Conservation (phyloP, 169 alveolate genomes). For the Blepharisma undulans region DNA sequence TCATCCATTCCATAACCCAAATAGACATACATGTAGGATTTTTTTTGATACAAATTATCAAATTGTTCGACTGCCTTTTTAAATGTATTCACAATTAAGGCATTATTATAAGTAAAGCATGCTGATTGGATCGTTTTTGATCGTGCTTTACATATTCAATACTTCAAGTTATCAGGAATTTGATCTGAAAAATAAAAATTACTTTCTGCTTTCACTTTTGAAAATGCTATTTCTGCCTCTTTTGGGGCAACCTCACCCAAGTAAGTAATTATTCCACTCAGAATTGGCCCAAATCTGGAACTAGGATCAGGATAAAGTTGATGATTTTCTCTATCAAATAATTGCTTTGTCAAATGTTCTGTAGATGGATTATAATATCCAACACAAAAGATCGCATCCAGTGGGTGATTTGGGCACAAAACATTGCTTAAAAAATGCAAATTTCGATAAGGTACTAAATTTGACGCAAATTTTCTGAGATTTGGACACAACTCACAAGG, state of each 20-base stretch:
- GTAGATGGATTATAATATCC: neutral
- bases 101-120: no score
- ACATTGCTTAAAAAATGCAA: constrained; percentile 98
- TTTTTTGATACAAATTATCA: neutral
- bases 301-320: neutral
- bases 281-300: neutral
- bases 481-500: constrained; percentile 82
- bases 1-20: neutral
- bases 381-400: constrained; percentile 90
- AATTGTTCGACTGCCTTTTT: neutral
- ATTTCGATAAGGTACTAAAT: constrained; percentile 97
- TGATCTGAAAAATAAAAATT: neutral
- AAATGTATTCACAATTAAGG: neutral
- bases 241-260: neutral
- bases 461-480: constrained; percentile 95
- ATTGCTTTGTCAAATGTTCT: neutral
- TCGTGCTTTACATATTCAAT: neutral
- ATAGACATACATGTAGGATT: neutral
- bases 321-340: neutral
- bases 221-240: neutral
- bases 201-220: neutral
- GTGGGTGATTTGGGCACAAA: constrained; percentile 96
- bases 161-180: neutral
- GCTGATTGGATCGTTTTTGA: neutral
- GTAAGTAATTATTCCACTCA: neutral